A percentile compares a stretch with the other conserved stretches of the same genome.
Conservation (phyloP, 2,329 filamentous ascomycete genomes). For the Sporothrix brasiliensis region DNA sequence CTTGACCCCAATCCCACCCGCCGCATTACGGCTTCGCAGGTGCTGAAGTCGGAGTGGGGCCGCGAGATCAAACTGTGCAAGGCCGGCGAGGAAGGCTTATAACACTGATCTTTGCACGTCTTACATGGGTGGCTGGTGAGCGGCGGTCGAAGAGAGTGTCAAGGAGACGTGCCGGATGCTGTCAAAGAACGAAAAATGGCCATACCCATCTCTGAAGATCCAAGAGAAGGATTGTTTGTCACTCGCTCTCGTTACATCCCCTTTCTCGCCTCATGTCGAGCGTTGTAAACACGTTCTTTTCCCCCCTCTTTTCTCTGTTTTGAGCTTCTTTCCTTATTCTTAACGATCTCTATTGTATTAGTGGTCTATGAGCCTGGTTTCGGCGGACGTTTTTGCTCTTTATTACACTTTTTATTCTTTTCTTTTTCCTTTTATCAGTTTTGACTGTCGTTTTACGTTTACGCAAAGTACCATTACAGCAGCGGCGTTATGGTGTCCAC, state of each 20-base stretch:
- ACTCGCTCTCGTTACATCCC: neutral
- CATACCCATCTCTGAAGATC: neutral
- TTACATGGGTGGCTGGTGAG: neutral
- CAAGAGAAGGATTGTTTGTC: neutral
- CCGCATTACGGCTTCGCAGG: slow-evolving; percentile 92
- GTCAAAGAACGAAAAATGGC: neutral
- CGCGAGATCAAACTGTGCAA: slow-evolving; percentile 97
- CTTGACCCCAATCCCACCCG: slow-evolving; percentile 90
- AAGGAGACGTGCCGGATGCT: neutral
- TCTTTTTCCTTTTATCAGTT: neutral
- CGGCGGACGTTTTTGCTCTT: neutral
- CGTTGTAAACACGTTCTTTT: neutral
- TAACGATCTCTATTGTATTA: slow-evolving; percentile 14
- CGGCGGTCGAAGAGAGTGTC: neutral
- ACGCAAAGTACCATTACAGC: slow-evolving; percentile 15
- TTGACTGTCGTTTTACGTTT: neutral
- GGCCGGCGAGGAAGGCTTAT: slow-evolving; percentile 83
- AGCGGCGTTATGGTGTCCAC: slow-evolving; percentile 10
- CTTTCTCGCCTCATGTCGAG: neutral
- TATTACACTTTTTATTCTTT: neutral
- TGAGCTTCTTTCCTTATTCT: neutral
- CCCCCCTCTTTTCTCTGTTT: slow-evolving; percentile 1
- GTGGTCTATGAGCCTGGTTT: neutral
- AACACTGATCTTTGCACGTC: neutral
- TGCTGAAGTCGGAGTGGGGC: slow-evolving; percentile 98